Evolutionary conservation across 495 filamentous ascomycete genomes (phyloP), one percentile per base, ranked within the genome.

Genomic region (Neurospora sp.): DNA sequence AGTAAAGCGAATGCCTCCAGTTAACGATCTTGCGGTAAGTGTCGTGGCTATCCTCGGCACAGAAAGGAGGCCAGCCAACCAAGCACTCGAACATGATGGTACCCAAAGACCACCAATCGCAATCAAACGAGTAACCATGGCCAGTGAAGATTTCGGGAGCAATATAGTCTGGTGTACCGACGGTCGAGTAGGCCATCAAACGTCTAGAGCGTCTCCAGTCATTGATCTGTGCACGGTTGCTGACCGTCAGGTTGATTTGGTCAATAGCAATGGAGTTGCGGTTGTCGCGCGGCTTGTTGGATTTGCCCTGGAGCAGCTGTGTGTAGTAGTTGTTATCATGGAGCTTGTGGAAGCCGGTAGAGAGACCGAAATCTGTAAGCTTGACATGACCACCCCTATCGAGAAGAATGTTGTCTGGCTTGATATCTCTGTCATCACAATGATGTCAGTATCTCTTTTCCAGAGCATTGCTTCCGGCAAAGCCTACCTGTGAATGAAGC

Each of bases 41-140:
- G 77, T 99, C 96, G 78, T 94, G 94, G 44, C 93, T 91, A 77
- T 98, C 96, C 81, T 98, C 96, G 37, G 95, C 96, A 77, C 96
- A 99, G 89, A 99, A 99, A 6, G 96, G 96, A 70, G 96, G 96
- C 96, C 96, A 99, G 71, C 96, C 96, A 73, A 99, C 94, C 69
- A 98, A 88, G 84, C 96, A 99, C 81, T 99, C 96, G 77, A 98
- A 99, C 96, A 98, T 99, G 83, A 99, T 99, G 40, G 96, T 98
- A 72, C 96, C 96, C 39, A 99, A 87, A 41, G 91, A 94, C 96
- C 96, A 99, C 96, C 96, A 99, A 86, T 99, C 96, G 78, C 96
- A 99, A 77, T 95, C 90, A 76, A 93, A 96, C 53, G 92, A 91
- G 82, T 99, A 99, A 53, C 96, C 96, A 77, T 96, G 91, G 44